Evolutionary conservation across 2,329 filamentous ascomycete species (phyloP).

Genomic region (Talaromyces sp.): DNA sequence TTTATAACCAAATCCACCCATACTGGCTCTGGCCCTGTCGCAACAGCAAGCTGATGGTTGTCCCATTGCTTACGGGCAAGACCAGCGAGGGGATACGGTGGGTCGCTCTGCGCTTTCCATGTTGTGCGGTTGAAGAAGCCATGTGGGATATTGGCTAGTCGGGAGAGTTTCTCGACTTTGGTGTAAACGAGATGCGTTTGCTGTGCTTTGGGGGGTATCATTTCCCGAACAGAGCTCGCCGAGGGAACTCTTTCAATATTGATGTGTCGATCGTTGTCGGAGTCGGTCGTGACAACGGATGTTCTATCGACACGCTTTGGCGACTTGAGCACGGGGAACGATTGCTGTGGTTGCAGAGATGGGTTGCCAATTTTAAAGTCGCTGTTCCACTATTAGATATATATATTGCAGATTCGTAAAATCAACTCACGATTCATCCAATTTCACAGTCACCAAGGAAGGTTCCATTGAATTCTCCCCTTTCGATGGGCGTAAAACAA

Average conservation of each 20-base stretch:
- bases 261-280: slow-evolving; percentile 9
- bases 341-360: slow-evolving; percentile 35
- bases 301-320: background rate
- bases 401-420: slow-evolving; percentile 2
- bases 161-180: slow-evolving; percentile 42
- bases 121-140: slow-evolving; percentile 48
- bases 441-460: slow-evolving; percentile 25
- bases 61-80: slow-evolving; percentile 38
- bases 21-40: slow-evolving; percentile 11
- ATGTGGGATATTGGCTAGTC: slow-evolving; percentile 39
- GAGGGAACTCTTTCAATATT: slow-evolving; percentile 25
- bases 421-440: slow-evolving; percentile 33
- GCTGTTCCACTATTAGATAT: slow-evolving; percentile 16
- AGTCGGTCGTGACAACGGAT: background rate
- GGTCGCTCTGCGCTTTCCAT: slow-evolving; percentile 37
- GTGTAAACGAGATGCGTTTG: slow-evolving; percentile 44
- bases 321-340: slow-evolving; percentile 26
- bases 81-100: slow-evolving; percentile 28
- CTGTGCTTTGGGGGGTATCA: slow-evolving; percentile 27
- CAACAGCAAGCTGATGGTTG: slow-evolving; percentile 36
- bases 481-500: slow-evolving; percentile 26
- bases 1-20: slow-evolving; percentile 50
- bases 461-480: background rate
- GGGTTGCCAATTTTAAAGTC: slow-evolving; percentile 45
- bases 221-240: slow-evolving; percentile 21